Conservation (phyloP, 768 basidiomycete species). For the Multifurca ochricompacta region DNA sequence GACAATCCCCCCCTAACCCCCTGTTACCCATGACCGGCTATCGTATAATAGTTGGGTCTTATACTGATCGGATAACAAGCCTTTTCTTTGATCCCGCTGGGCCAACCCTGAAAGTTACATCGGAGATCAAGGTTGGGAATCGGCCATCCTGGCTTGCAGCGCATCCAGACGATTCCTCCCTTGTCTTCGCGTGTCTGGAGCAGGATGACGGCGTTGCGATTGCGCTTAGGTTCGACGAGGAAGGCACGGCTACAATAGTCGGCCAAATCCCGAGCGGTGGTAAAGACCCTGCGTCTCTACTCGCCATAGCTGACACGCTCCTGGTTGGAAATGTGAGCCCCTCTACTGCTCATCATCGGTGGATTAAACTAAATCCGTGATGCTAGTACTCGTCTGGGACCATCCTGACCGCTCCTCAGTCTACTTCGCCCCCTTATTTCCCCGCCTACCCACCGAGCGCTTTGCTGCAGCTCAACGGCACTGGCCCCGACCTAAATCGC, state of each 20-base stretch:
- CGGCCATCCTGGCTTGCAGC: constrained; percentile 73
- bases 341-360: not conserved
- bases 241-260: constrained; percentile 45
- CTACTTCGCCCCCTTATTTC: constrained; percentile 40
- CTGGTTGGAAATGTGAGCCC: constrained; percentile 65
- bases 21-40: constrained; percentile 26
- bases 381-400: constrained; percentile 63
- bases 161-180: constrained; percentile 45
- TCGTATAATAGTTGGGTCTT: constrained; percentile 56
- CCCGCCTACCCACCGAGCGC: constrained; percentile 27
- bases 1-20: no score
- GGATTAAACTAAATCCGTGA: not conserved
- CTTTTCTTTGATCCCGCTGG: constrained; percentile 51
- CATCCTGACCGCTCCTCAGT: constrained; percentile 48
- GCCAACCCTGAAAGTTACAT: constrained; percentile 37
- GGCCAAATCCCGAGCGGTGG: constrained; percentile 47
- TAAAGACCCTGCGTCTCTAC: constrained; percentile 54
- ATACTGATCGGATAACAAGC: constrained; percentile 54
- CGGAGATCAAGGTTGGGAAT: constrained; percentile 43
- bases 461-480: constrained; percentile 39
- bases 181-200: constrained; percentile 63
- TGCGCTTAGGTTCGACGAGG: constrained; percentile 48
- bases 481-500: constrained; percentile 57
- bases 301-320: constrained; percentile 49
- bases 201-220: constrained; percentile 57